phyloP scores from a whole-genome alignment of 2,329 filamentous ascomycete genomes.

The Bisporella sp. region DNA sequence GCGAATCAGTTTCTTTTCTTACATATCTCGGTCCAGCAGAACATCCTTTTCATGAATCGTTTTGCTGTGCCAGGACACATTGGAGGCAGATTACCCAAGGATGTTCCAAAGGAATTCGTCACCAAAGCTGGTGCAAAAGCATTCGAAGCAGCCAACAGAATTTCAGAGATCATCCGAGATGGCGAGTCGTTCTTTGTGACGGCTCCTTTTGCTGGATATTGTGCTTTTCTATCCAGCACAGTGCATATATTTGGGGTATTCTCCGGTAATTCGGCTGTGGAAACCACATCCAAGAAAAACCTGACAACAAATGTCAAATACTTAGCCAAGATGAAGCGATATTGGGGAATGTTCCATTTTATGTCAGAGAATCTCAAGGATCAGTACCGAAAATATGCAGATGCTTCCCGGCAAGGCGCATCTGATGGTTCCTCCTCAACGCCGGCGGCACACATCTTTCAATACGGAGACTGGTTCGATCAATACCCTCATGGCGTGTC shows the following conservation, averaged over 20 bases:
- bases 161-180: slow-evolving; percentile 77
- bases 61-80: slow-evolving; percentile 65
- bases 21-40: slow-evolving; percentile 85
- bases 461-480: slow-evolving; percentile 97
- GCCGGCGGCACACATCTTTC: slow-evolving; percentile 59
- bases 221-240: slow-evolving; percentile 85
- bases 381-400: slow-evolving; percentile 77
- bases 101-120: slow-evolving; percentile 66
- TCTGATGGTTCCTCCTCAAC: slow-evolving; percentile 31
- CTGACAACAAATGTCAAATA: slow-evolving; percentile 85
- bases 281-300: slow-evolving; percentile 74
- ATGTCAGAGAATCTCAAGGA: slow-evolving; percentile 90
- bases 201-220: slow-evolving; percentile 91
- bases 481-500: slow-evolving; percentile 89
- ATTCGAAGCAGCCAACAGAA: slow-evolving; percentile 76
- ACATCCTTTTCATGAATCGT: slow-evolving; percentile 81
- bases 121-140: slow-evolving; percentile 68
- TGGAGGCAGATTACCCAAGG: slow-evolving; percentile 54
- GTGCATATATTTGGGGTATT: slow-evolving; percentile 94
- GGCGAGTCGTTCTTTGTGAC: slow-evolving; percentile 74
- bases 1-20: slow-evolving; percentile 90
- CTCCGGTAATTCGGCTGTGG: slow-evolving; percentile 70
- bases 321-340: slow-evolving; percentile 88
- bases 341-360: slow-evolving; percentile 98
- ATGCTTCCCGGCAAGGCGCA: slow-evolving; percentile 67